These are phyloP conservation scores for Suillus spraguei DNA, from an alignment of 768 basidiomycete species.

Conservation along the genomic window DNA sequence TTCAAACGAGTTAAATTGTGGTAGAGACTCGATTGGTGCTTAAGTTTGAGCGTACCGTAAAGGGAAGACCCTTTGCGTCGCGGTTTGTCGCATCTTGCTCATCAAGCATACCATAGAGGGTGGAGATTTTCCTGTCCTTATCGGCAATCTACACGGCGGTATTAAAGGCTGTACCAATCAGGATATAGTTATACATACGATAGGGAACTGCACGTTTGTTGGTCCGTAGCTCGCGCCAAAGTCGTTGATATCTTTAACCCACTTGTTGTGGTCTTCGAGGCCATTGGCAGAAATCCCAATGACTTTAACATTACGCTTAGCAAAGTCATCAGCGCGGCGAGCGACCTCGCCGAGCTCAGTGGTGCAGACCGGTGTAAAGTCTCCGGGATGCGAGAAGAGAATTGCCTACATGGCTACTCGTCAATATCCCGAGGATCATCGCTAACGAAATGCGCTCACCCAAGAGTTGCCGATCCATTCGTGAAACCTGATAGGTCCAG, in stretches of 20 bases:
- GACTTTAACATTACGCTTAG: slow-evolving; percentile 86
- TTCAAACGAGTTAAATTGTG: slow-evolving; percentile 29
- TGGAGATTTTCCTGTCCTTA: slow-evolving; percentile 80
- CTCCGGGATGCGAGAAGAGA: slow-evolving; percentile 94
- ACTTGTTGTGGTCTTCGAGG: slow-evolving; percentile 80
- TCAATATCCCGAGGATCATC: slow-evolving; percentile 4
- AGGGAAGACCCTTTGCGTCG: slow-evolving; percentile 86
- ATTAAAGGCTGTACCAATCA: background rate
- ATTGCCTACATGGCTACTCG: slow-evolving; percentile 55
- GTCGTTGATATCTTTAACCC: slow-evolving; percentile 88
- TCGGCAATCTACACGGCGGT: slow-evolving; percentile 77
- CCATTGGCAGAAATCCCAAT: slow-evolving; percentile 93
- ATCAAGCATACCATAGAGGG: slow-evolving; percentile 95
- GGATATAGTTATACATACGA: slow-evolving; percentile 51
- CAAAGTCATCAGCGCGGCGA: slow-evolving; percentile 82
- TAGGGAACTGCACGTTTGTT: slow-evolving; percentile 87
- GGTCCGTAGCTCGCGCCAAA: slow-evolving; percentile 71
- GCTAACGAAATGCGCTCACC: slow-evolving; percentile 47
- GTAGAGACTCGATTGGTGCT: background rate
- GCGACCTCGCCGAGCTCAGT: slow-evolving; percentile 98
- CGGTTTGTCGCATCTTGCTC: slow-evolving; percentile 91
- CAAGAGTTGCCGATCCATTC: slow-evolving; percentile 90
- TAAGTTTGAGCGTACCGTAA: slow-evolving; percentile 60
- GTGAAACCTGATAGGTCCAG: slow-evolving; percentile 88
- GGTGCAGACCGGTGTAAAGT: slow-evolving; percentile 93